Base-by-base conservation (phyloP, 345 rosid species). In the Eutrema heterophyllum region DNA sequence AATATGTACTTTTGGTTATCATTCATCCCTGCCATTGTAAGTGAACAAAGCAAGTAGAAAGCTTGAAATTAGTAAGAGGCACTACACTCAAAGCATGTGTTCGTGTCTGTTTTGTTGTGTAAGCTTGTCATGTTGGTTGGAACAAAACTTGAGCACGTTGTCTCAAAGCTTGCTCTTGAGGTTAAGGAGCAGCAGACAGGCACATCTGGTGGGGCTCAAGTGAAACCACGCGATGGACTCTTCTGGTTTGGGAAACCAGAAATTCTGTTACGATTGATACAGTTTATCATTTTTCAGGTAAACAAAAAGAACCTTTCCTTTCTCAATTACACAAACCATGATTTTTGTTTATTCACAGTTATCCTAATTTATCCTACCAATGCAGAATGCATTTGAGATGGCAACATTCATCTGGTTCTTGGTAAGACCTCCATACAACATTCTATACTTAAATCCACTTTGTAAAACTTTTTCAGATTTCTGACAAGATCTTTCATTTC, bases 321-420 rank as follows among this genome's bases (percentile, higher is more conserved):
- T 33, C 70, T 15, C 53, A 44, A 4, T 3, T 6, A 2, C 26
- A 29, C 53, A 26, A 49, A 41, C 16, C 24, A 44, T 27, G 63
- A 33, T 62, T 32, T 16, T 26, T 30, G 53, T 57, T 32, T 43
- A 9, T 49, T 73, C 52, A 56, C 32, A 62, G 59, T 33, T 15
- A 49, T 69, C 62, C 57, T 35, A 54, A 33, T 57, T 9, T 56
- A 55, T 50, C 39, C 51, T 67, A n/a, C 3, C 51, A 70, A 35
- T 82, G 83, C 83, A 94, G 98, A 94, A 94, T 85, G 96, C 97
- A 30, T 94, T 94, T 14, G 97, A 91, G 83, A 94, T 94, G 98
- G 97, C 97, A 50, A 94, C 95, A 52, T 91, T 91, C 70, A 80
- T 91, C 61, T 94, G 98, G 98, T 87, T 96, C 70, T 84, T 89